Conservation (phyloP, 2,329 filamentous ascomycete species). For the Bipolaris zeicola region DNA sequence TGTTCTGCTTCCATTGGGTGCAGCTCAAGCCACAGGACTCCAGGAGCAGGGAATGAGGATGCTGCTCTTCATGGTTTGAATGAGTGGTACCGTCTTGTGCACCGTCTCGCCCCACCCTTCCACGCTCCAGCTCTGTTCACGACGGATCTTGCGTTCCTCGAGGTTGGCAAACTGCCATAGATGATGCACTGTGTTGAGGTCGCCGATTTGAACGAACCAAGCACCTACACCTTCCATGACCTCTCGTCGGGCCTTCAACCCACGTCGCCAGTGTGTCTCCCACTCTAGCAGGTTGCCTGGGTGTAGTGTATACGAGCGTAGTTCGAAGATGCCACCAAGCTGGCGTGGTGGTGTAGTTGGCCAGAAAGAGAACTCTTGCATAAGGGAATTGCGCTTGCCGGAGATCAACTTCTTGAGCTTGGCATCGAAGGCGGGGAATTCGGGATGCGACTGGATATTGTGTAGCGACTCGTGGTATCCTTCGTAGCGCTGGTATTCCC, state of each 20-base stretch:
- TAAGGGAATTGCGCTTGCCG: constrained; percentile 84
- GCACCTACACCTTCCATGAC: constrained; percentile 99
- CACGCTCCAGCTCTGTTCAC: constrained; percentile 93
- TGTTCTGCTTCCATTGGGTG: background rate
- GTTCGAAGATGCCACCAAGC: constrained; percentile 91
- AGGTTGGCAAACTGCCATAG: constrained; percentile 98
- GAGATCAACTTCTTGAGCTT: constrained; percentile 86
- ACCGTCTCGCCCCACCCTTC: constrained; percentile 97
- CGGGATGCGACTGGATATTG: constrained; percentile 80
- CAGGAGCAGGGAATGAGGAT: constrained; percentile 95
- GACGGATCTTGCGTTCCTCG: constrained; percentile 85
- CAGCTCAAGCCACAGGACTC: constrained; percentile 80
- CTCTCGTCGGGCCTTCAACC: constrained; percentile 85
- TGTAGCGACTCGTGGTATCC: constrained; percentile 93
- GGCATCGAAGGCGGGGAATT: constrained; percentile 80
- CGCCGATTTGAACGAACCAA: constrained; percentile 98
- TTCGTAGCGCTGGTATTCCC: constrained; percentile 97
- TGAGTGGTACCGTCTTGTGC: constrained; percentile 96
- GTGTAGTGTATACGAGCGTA: constrained; percentile 94
- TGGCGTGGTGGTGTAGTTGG: constrained; percentile 88
- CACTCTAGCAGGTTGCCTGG: constrained; percentile 96
- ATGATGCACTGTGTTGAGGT: constrained; percentile 96
- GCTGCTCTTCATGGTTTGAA: constrained; percentile 93
- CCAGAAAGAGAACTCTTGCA: constrained; percentile 99
- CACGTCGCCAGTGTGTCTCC: constrained; percentile 97